phyloP scores from a whole-genome alignment of 805 yeast species.

The Debaryomyces prosopidis region DNA sequence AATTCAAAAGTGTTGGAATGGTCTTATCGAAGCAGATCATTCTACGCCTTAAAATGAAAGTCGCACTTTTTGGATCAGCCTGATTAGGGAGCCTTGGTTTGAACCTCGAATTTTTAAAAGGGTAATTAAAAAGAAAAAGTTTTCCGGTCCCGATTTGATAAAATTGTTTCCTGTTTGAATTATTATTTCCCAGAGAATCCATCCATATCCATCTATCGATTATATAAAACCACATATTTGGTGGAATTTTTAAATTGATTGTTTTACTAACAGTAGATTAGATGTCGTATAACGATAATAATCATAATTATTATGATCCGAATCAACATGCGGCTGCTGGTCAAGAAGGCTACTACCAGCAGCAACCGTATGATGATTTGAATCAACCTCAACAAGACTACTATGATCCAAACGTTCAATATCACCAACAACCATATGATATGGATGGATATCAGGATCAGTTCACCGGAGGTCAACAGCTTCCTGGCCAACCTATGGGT shows the following conservation, averaged over 20 bases:
- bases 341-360: constrained; percentile 35
- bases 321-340: constrained; percentile 33
- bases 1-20: neutral
- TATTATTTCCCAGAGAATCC: neutral
- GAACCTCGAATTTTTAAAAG: neutral
- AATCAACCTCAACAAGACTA: constrained; percentile 45
- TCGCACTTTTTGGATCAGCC: neutral
- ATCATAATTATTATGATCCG: constrained; percentile 50
- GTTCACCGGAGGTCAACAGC: constrained; percentile 46
- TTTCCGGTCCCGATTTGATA: constrained; percentile 6
- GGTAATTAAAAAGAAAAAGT: neutral
- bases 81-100: neutral
- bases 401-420: constrained; percentile 46
- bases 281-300: constrained; percentile 64
- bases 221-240: neutral
- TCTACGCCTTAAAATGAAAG: neutral
- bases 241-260: neutral
- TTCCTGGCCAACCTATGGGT: constrained; percentile 25
- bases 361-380: constrained; percentile 24
- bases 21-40: neutral
- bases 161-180: constrained; percentile 5
- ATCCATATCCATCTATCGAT: neutral
- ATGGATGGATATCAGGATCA: constrained; percentile 48
- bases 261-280: constrained; percentile 12
- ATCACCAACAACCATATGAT: constrained; percentile 52